Base-by-base conservation (phyloP, 2,329 filamentous ascomycete species). In the Colletotrichum endophyticum region DNA sequence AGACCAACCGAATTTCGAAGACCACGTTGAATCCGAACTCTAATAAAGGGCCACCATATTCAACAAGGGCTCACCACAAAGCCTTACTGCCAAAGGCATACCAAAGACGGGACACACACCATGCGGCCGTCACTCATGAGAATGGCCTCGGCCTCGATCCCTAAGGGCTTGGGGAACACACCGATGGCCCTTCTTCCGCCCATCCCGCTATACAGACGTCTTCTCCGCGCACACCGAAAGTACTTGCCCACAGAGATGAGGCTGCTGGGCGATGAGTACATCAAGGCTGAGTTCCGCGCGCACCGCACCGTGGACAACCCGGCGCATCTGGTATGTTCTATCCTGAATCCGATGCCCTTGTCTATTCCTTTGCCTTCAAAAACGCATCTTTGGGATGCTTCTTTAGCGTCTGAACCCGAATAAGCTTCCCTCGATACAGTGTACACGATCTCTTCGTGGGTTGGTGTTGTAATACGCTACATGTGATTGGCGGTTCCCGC, bases 231-330 rank as follows among this genome's bases (percentile, higher is more conserved):
- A 6, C 97, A 99, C 86, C 92, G 97, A 79, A 95, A 94, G 81
- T 91, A 94, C 80, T 88, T 99, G 12, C 92, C 93, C 0, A 80
- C 86, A 2, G 94, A 98, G 71, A 91, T 92, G 92, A 92, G 97
- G 44, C 74, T 98, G 6, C 87, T 99, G 9, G 97, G 97, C 6
- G 97, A 99, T 82, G 92, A 96, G 84, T 99, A 99, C 85, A 89
- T 99, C 84, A 98, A 98, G 87, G 92, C 92, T 62, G 97, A 99
- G 87, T 99, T 99, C 80, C 91, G 95, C 76, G 94, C 94, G 1
- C 97, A 99, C 82, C 91, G 91, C 76, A 90, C 92, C 39, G 92
- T 98, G 66, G 96, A 99, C 76, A 99, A 99, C 81, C 96, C 97
- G 0, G 91, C 95, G 30, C 96, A 99, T 83, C 92, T 99, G 85